Percentiles rank a stretch among this genome's conserved stretches.
These are phyloP conservation scores for Suillus brevipes DNA, from an alignment of 768 basidiomycete genomes.

Conservation along the genomic window DNA sequence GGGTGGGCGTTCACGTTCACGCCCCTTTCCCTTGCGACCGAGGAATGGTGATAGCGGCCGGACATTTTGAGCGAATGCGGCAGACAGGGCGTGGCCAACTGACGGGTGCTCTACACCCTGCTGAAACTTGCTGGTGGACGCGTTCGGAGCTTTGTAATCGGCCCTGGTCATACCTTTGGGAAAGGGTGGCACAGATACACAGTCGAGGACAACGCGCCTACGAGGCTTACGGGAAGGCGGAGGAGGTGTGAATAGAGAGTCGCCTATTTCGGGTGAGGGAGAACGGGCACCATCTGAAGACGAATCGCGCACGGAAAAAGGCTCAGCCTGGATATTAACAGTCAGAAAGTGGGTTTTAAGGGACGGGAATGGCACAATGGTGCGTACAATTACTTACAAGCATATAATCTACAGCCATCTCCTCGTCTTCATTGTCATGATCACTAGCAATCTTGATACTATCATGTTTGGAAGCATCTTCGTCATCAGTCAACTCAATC, in stretches of 20 bases:
- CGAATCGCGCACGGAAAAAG: background rate
- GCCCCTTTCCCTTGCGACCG: slow-evolving; percentile 25
- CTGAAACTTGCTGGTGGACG: background rate
- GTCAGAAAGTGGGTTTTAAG: background rate
- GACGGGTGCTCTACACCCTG: background rate
- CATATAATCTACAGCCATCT: slow-evolving; percentile 6
- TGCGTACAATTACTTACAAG: slow-evolving; percentile 21
- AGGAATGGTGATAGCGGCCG: background rate
- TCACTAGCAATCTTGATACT: slow-evolving; percentile 7
- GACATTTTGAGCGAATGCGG: slow-evolving; percentile 6
- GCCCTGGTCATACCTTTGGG: slow-evolving; percentile 22
- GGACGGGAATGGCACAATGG: background rate
- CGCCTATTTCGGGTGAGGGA: slow-evolving; percentile 9
- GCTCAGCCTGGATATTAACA: slow-evolving; percentile 7
- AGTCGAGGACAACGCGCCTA: slow-evolving; percentile 13
- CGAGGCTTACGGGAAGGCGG: slow-evolving; percentile 20
- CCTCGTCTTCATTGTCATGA: slow-evolving; percentile 25
- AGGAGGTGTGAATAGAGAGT: slow-evolving; percentile 33
- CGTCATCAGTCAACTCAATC: slow-evolving; percentile 1
- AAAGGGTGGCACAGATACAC: slow-evolving; percentile 24
- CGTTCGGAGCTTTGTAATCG: slow-evolving; percentile 16
- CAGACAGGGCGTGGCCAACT: background rate
- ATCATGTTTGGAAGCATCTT: slow-evolving; percentile 4
- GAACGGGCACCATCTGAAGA: background rate
- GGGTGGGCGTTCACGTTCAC: slow-evolving; percentile 7